Base-by-base conservation (phyloP, 2,329 filamentous ascomycete species). In the Chaetomium sp. region DNA sequence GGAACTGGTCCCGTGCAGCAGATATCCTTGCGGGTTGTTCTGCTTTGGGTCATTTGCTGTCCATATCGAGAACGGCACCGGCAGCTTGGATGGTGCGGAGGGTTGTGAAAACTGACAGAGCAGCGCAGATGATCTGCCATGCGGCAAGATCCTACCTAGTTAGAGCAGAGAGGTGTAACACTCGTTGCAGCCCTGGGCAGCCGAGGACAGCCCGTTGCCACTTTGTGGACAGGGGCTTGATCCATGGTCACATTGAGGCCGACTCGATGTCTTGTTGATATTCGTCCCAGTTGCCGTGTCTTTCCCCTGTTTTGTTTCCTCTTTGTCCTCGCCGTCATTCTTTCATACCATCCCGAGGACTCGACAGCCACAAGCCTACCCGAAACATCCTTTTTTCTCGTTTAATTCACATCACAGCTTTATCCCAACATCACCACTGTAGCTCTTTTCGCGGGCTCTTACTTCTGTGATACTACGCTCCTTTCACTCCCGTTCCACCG, bases 41-140 rank as follows among this genome's bases (percentile, higher is more conserved):
- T 51, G 12, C 9, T 42, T 53, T 36, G 12, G 56, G 53, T 33
- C 46, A 32, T 37, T 9, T 48, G 19, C 32, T 47, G 56, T 58
- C 53, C 52, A 6, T 45, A 49, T 58, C 27, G 4, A 58, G 56
- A 38, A 58, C 37, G 33, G 49, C 40, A 37, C 14, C 56, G 52
- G 52, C 37, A 9, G 19, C 49, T 49, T 41, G 3, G 19, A 27
- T 3, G 19, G 19, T 3, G 19, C 19, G 19, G 19, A 27, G 19
- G 19, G 19, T 27, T 33, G 38, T 12, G 35, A 58, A 43, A 58
- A 46, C 45, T 58, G 56, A 53, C 44, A 36, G 45, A 32, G 47
- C 19, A 27, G 19, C 19, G 19, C 32, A 43, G n/a, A 48, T 34
- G 33, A 33, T 27, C 49, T 35, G 34, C 38, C 12, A 34, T 36